A percentile compares a stretch with the other conserved stretches of the same genome.
These are phyloP conservation scores for Alnus glutinosa DNA, from an alignment of 306 rosid genomes.

Conservation along the genomic window DNA sequence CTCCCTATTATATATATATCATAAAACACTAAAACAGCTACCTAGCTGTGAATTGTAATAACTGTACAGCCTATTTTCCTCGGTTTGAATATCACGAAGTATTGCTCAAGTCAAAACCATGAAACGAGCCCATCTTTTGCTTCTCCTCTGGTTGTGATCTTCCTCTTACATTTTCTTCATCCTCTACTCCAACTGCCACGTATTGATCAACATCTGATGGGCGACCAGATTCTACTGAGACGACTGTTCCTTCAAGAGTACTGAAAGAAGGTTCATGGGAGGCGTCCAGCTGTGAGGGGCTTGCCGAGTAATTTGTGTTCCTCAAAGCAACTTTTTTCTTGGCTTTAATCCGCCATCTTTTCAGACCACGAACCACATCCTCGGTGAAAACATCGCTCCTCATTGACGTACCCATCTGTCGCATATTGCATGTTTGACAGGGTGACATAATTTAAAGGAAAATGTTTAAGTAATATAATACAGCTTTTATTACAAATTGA, in stretches of 20 bases:
- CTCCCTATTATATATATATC: too few relatives aligned
- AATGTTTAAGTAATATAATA: too few relatives aligned
- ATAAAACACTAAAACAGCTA: too few relatives aligned
- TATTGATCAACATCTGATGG: conserved; percentile 3
- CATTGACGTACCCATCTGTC: conserved; percentile 63
- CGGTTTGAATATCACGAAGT: background rate
- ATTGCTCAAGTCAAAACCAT: conserved; percentile 20
- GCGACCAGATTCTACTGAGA: conserved; percentile 22
- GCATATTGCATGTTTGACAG: conserved; percentile 4
- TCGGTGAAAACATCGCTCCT: conserved; percentile 50
- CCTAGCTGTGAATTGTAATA: background rate
- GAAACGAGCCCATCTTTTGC: conserved; percentile 15
- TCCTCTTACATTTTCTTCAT: background rate
- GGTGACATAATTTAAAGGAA: background rate
- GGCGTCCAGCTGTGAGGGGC: conserved; percentile 22
- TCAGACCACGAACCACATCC: conserved; percentile 42
- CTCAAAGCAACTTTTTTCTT: conserved; percentile 31
- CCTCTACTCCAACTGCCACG: conserved; percentile 9
- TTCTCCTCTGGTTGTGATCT: background rate
- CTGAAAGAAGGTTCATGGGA: conserved; percentile 41
- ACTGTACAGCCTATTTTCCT: background rate
- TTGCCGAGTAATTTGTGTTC: conserved; percentile 14
- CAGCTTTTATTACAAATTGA: too few relatives aligned
- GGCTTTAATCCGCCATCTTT: conserved; percentile 44
- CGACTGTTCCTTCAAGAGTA: conserved; percentile 19